Conservation (phyloP, 441 rosid species). For the Melastoma candidum region DNA sequence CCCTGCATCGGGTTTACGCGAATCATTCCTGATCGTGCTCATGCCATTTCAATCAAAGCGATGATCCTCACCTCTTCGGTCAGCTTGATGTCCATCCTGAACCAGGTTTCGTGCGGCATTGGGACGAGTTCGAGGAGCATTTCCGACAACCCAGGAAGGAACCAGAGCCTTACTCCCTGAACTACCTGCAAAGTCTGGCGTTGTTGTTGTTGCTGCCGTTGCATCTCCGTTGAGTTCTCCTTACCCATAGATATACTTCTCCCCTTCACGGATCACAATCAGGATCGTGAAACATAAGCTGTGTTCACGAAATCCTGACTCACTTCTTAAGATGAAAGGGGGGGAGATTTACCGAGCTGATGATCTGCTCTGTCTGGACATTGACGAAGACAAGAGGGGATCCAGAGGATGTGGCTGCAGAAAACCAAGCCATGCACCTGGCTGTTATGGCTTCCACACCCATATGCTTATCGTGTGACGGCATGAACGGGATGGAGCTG, state of each 20-base stretch:
- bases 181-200: conserved; percentile 13
- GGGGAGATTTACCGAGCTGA: conserved; percentile 15
- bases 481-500: conserved; percentile 28
- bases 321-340: not conserved
- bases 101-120: conserved; percentile 19
- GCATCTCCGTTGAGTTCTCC: conserved; percentile 6
- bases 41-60: not conserved
- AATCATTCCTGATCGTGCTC: not conserved
- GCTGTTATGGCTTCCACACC: conserved; percentile 21
- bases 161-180: conserved; percentile 38
- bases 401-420: conserved; percentile 36
- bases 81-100: conserved; percentile 33
- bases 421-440: conserved; percentile 48
- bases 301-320: not conserved
- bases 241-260: conserved; percentile 11
- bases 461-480: conserved; percentile 17
- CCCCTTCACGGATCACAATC: conserved; percentile 12
- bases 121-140: conserved; percentile 21
- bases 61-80: conserved; percentile 26
- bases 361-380: conserved; percentile 36
- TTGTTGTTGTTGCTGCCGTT: conserved; percentile 20
- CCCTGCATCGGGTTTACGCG: conserved; percentile 20
- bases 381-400: conserved; percentile 41
- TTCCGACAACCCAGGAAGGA: conserved; percentile 35
- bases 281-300: not conserved